phyloP scores from a whole-genome alignment of 2,329 filamentous ascomycete species.

The Escovopsis sp. region DNA sequence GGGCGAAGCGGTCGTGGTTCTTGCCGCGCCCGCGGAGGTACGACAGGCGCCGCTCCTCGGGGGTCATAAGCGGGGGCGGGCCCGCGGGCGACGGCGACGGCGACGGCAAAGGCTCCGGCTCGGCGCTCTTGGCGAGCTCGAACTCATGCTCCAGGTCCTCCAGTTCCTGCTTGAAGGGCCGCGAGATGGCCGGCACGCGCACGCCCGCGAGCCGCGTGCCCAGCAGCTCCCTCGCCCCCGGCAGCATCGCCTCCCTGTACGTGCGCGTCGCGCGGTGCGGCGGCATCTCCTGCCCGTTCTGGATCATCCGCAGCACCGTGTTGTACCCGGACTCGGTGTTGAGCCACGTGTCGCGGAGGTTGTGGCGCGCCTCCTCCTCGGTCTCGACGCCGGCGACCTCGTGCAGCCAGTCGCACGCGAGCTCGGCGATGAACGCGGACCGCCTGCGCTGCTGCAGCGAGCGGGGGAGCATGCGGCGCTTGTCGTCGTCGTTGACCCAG shows the following conservation, averaged over 20 bases:
- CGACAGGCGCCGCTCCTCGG: conserved; percentile 10
- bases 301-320: conserved; percentile 32
- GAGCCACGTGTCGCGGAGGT: conserved; percentile 31
- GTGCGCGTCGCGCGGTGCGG: conserved; percentile 24
- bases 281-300: conserved; percentile 28
- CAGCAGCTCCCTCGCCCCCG: conserved; percentile 9
- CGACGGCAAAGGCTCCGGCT: neutral
- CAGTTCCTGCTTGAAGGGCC: conserved; percentile 29
- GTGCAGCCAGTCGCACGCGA: conserved; percentile 42
- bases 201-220: conserved; percentile 16
- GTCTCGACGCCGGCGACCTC: conserved; percentile 38
- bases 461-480: conserved; percentile 44
- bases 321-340: conserved; percentile 29
- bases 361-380: conserved; percentile 12
- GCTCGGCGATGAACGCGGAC: conserved; percentile 42
- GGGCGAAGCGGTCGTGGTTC: conserved; percentile 9
- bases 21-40: conserved; percentile 16
- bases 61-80: no score
- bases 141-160: conserved; percentile 20
- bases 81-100: no score
- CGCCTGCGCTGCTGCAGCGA: conserved; percentile 40
- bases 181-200: conserved; percentile 16
- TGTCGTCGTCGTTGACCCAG: conserved; percentile 52
- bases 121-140: conserved; percentile 6
- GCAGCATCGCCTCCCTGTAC: conserved; percentile 11